These are phyloP conservation scores for Vitis hybrid DNA, from an alignment of 177 flowering plant species.

Conservation along the genomic window DNA sequence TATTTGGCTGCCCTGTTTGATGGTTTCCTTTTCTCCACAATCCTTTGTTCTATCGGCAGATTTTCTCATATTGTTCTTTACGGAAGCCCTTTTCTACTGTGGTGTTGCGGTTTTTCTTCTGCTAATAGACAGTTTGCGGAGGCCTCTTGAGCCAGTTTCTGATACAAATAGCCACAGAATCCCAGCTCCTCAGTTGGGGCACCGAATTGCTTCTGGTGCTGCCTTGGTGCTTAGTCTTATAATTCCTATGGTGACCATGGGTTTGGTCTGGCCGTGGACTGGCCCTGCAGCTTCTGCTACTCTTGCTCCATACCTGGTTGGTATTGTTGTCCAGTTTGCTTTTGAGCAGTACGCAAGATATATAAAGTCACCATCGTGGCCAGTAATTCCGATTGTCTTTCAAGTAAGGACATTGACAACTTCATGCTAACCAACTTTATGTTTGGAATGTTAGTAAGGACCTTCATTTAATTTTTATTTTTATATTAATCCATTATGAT, in stretches of 20 bases:
- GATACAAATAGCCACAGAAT: conserved; percentile 21
- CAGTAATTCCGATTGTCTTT: conserved; percentile 82
- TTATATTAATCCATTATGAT: not conserved
- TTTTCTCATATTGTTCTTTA: conserved; percentile 94
- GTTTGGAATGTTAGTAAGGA: not conserved
- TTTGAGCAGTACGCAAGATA: conserved; percentile 85
- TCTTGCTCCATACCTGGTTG: conserved; percentile 94
- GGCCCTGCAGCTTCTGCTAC: conserved; percentile 99
- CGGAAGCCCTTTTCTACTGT: conserved; percentile 92
- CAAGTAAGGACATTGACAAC: conserved; percentile 49
- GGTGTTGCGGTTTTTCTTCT: conserved; percentile 85
- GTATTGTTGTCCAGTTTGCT: conserved; percentile 90
- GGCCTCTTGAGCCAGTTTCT: conserved; percentile 30
- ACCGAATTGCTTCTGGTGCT: conserved; percentile 74
- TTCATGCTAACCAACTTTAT: not conserved
- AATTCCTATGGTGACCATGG: conserved; percentile 95
- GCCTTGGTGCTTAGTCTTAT: conserved; percentile 75
- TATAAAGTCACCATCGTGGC: conserved; percentile 72
- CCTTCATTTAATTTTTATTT: not conserved
- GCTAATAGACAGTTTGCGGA: conserved; percentile 51
- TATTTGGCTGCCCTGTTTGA: not conserved
- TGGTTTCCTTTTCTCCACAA: not conserved
- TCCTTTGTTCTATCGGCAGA: conserved; percentile 48
- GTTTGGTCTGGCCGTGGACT: conserved; percentile 99
- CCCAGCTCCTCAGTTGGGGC: conserved; percentile 39